Conservation (phyloP, 2,329 filamentous ascomycete species). For the Xylaria sp. region DNA sequence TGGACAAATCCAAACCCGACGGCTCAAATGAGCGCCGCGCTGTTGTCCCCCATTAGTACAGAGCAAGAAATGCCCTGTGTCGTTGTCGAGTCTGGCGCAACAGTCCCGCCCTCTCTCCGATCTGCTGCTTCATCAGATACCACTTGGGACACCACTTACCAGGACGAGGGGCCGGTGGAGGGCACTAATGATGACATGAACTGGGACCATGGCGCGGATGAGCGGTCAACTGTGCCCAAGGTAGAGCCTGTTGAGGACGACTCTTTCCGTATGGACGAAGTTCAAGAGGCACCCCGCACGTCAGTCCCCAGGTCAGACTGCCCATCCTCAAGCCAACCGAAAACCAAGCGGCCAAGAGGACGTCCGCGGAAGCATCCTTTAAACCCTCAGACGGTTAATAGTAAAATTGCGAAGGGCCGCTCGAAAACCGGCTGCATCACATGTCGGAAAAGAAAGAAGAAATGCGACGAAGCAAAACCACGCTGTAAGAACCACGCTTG, state of each 20-base stretch:
- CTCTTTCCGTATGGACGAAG: constrained; percentile 63
- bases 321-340: constrained; percentile 49
- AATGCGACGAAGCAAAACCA: constrained; percentile 76
- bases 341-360: constrained; percentile 76
- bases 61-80: constrained; percentile 56
- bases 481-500: constrained; percentile 59
- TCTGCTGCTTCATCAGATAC: constrained; percentile 61
- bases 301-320: constrained; percentile 42
- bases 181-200: constrained; percentile 56
- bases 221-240: constrained; percentile 63
- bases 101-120: constrained; percentile 57
- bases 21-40: constrained; percentile 56
- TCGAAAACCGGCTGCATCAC: constrained; percentile 76
- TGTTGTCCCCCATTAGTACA: constrained; percentile 65
- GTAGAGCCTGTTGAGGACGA: constrained; percentile 67
- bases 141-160: constrained; percentile 58
- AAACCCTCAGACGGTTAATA: constrained; percentile 64
- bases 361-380: constrained; percentile 84
- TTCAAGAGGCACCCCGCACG: constrained; percentile 58
- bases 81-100: constrained; percentile 52
- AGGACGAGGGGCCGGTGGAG: constrained; percentile 50
- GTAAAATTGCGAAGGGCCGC: constrained; percentile 81
- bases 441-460: constrained; percentile 76
- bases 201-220: constrained; percentile 62
- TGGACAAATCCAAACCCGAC: constrained; percentile 51